Evolutionary conservation across 495 filamentous ascomycete species (phyloP), one percentile per base, ranked within the genome.

Genomic region (Venustampulla echinocandica): DNA sequence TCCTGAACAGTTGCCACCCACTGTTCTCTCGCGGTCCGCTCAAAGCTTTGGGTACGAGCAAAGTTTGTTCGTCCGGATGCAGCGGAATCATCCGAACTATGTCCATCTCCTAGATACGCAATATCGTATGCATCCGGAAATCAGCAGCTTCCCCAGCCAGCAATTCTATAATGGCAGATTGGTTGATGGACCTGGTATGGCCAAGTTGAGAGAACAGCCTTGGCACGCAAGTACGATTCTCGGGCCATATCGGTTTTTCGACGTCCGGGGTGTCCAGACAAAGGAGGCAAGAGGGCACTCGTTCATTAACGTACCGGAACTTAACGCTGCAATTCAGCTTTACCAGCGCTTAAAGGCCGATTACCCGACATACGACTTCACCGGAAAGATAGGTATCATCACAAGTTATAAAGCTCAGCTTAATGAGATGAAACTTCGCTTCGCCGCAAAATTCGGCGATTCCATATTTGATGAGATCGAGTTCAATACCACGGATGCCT

Each of bases 111-210:
- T 98, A 17, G 90, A 96, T 64, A 88, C 81, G 25, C 92, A 98
- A 59, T 98, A 98, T 60, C 92, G 92, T 67, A 98, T 98, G 92
- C 92, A 98, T 67, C 92, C 92, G 0, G 84, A 87, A 49, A 98
- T 98, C 62, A 93, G 86, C 62, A 57, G 58, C 25, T 98, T 95
- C 64, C 92, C 92, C 0, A 94, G 88, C 61, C 65, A 74, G 47
- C 81, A 89, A 28, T 98, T 98, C 67, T 98, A 98, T 64, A 86
- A 95, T 56, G 79, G 82, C 17, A 76, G 79, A 44, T 79, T 98
- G 17, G 65, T 87, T 46, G 89, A 98, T 65, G 92, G 92, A 19
- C 70, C 70, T 22, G 71, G 83, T 51, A 95, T 97, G 90, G 80
- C 72, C 1, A 71, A 66, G 40, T 63, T 90, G 48, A 81, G 92